Evolutionary conservation across 306 rosid genomes (phyloP), one percentile per base, ranked within the genome.

Genomic region (Prunus mume): DNA sequence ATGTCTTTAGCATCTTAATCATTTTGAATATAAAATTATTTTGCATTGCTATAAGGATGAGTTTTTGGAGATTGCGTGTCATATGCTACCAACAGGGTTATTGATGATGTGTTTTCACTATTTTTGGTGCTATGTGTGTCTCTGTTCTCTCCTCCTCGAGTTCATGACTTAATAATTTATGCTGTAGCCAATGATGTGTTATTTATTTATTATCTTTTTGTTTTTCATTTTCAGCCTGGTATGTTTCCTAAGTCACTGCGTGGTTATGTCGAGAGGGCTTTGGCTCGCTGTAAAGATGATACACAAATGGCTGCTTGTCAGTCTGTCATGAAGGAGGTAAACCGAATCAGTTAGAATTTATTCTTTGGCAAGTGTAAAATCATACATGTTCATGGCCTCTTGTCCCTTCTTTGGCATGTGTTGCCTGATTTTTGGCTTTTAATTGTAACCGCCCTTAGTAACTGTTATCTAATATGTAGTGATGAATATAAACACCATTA

Each of bases 221-320:
- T 73, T 75, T 72, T 58, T 86, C 76, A 52, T 75, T 66, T 81
- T 81, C 92, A 96, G 99, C 93, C 99, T 74, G 96, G 89, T 76
- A 83, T 80, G 88, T 92, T 92, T 78, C 99, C 99, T 32, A 92
- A 87, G 76, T 92, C 98, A 43, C 78, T 96, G 72, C 93, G 99
- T 60, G 96, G 93, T 67, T 96, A 96, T 86, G 97, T 93, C 68
- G 98, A 89, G 85, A 96, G 97, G 88, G 98, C 93, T 75, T 86
- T 92, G 91, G 89, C 91, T 79, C 97, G 99, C 32, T 96, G 93
- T 87, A 89, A 92, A 84, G 97, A 86, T 85, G 99, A 96, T 73
- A 84, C 46, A 54, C 96, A 89, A 78, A 91, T 86, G 99, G 72
- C 87, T 63, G 93, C 91, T 20, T 87, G 91, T 89, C 98, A 92